These are phyloP conservation scores for Arthroderma sp. DNA, from an alignment of 2,329 filamentous ascomycete species.

Conservation along the genomic window DNA sequence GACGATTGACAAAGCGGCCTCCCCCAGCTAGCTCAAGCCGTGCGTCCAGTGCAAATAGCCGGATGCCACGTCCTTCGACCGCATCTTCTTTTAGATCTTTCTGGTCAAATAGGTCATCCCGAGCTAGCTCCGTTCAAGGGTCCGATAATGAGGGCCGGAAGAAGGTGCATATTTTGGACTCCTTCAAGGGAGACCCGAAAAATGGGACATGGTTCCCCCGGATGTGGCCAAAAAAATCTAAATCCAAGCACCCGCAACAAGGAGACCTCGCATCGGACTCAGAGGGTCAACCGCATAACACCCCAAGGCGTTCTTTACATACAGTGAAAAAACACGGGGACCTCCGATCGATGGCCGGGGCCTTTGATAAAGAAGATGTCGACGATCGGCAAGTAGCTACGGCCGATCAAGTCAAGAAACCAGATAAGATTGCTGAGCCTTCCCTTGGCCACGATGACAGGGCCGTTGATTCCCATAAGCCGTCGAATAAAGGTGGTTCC, in stretches of 20 bases:
- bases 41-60: slow-evolving; percentile 13
- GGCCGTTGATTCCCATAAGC: not conserved
- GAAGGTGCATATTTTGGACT: slow-evolving; percentile 10
- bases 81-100: slow-evolving; percentile 13
- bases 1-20: slow-evolving; percentile 14
- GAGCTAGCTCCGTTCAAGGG: slow-evolving; percentile 12
- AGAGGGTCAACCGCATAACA: not conserved
- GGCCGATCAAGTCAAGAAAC: not conserved
- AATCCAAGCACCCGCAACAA: not conserved
- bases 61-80: slow-evolving; percentile 11
- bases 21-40: slow-evolving; percentile 12
- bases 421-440: not conserved
- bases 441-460: not conserved
- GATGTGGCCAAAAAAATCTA: slow-evolving; percentile 8
- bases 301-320: slow-evolving; percentile 11
- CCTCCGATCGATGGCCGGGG: slow-evolving; percentile 12
- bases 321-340: slow-evolving; percentile 12
- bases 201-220: not conserved
- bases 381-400: not conserved
- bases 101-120: slow-evolving; percentile 13
- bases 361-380: not conserved
- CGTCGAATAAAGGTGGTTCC: too few relatives aligned
- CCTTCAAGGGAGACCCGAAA: not conserved
- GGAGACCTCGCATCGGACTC: not conserved
- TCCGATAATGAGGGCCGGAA: slow-evolving; percentile 7